A percentile compares a stretch with the other conserved stretches of the same genome.
phyloP scores from a whole-genome alignment of 139 green algal species.

The Chlamydomonas schloesseri region DNA sequence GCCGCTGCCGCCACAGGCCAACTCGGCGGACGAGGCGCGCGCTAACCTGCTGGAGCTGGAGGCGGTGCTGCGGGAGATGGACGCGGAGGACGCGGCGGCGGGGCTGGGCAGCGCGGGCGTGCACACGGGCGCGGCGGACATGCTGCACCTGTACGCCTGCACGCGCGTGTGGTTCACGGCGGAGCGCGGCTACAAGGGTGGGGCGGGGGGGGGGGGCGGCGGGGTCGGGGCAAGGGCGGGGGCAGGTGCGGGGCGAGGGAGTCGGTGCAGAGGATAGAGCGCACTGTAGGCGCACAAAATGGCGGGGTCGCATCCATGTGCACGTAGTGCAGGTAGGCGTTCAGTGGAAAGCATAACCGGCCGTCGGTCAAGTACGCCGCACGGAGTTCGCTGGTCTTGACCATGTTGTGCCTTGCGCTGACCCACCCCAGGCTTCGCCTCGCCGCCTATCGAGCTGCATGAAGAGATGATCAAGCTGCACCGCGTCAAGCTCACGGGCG shows the following conservation, averaged over 20 bases:
- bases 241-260: too few species aligned
- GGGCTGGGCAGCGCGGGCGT: not conserved
- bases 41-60: slow-evolving; percentile 59
- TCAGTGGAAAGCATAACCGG: too few species aligned
- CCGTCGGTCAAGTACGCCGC: too few species aligned
- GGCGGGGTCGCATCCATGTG: too few species aligned
- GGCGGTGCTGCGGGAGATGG: slow-evolving; percentile 61
- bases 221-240: not conserved
- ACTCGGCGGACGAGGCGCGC: slow-evolving; percentile 43
- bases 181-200: slow-evolving; percentile 74
- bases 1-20: too few species aligned
- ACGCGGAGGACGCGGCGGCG: slow-evolving; percentile 36
- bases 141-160: slow-evolving; percentile 69
- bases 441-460: slow-evolving; percentile 72
- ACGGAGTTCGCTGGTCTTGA: too few species aligned
- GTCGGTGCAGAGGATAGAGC: too few species aligned
- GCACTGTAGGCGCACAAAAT: not conserved
- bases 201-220: not conserved
- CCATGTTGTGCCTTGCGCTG: too few species aligned
- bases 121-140: slow-evolving; percentile 74
- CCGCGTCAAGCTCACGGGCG: not conserved
- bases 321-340: too few species aligned
- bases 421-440: slow-evolving; percentile 65
- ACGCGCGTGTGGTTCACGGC: slow-evolving; percentile 79
- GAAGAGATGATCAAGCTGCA: slow-evolving; percentile 55